Evolutionary conservation across 345 rosid species (phyloP).

Genomic region (Hibiscus tridactylites): DNA sequence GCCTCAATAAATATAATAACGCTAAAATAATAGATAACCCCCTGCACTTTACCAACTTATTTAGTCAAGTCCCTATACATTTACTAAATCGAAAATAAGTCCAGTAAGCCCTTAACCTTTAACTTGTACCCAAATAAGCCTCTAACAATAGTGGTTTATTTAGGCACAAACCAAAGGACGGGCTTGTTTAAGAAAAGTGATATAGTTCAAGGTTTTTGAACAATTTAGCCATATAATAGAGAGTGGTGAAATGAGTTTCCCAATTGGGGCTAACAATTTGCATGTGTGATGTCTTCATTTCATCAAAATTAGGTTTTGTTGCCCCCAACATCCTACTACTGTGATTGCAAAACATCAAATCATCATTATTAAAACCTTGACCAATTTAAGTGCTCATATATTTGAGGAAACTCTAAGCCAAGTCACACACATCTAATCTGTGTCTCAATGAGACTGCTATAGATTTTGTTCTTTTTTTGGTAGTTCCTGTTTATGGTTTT

Average conservation of each 20-base stretch:
- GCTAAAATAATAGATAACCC: no score
- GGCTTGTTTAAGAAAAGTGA: background rate
- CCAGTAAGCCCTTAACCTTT: no score
- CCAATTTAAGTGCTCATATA: background rate
- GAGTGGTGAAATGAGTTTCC: background rate
- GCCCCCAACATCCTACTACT: slow-evolving; percentile 1
- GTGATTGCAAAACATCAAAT: background rate
- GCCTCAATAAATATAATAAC: no score
- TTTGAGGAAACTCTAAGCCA: background rate
- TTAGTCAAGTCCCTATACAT: no score
- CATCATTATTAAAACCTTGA: background rate
- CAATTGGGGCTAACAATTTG: background rate
- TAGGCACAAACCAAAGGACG: background rate
- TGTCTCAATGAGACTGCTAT: background rate
- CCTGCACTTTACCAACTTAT: no score
- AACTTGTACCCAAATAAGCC: no score
- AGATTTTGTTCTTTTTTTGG: background rate
- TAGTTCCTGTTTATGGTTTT: background rate
- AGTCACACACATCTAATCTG: background rate
- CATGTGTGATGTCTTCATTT: background rate
- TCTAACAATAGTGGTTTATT: background rate
- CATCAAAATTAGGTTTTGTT: background rate
- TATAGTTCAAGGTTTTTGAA: background rate
- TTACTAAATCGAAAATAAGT: no score
- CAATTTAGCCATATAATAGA: background rate